A percentile compares a stretch with the other conserved stretches of the same genome.
These are phyloP conservation scores for Actinidia arguta DNA, from an alignment of 179 eudicot species.

Conservation along the genomic window DNA sequence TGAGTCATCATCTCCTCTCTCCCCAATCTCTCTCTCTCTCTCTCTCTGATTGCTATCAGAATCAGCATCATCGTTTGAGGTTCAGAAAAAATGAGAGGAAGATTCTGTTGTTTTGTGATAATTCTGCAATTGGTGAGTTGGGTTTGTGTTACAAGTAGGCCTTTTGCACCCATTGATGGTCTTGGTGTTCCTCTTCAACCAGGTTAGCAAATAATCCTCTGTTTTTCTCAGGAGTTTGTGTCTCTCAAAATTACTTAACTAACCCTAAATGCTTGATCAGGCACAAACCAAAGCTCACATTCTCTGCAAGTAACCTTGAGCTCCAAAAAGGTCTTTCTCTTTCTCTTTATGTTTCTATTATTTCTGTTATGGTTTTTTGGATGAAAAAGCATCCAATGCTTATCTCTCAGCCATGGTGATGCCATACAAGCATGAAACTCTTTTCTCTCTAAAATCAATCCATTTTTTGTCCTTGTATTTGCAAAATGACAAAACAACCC, in stretches of 20 bases:
- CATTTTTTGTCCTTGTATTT: too few relatives aligned
- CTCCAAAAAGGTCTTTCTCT: constrained; percentile 2
- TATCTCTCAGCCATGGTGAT: too few relatives aligned
- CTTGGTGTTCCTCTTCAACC: constrained; percentile 14
- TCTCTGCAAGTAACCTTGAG: constrained; percentile 31
- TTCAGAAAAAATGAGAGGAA: constrained; percentile 38
- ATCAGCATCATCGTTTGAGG: constrained; percentile 42
- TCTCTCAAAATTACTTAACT: not conserved
- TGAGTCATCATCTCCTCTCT: not conserved
- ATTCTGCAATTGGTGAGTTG: constrained; percentile 54
- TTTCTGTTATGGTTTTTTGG: too few relatives aligned
- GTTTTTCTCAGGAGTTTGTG: not conserved
- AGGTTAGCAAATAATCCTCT: constrained; percentile 9
- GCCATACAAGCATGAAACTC: too few relatives aligned
- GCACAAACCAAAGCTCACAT: constrained; percentile 22
- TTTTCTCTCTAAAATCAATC: too few relatives aligned
- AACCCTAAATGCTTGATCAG: constrained; percentile 35
- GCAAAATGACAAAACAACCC: too few relatives aligned
- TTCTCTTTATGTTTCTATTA: too few relatives aligned
- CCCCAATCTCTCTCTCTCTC: constrained; percentile 24
- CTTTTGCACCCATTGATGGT: constrained; percentile 38
- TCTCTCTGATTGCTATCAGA: constrained; percentile 29
- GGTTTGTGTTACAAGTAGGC: constrained; percentile 59
- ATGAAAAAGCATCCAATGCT: too few relatives aligned
- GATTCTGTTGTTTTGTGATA: constrained; percentile 35